Evolutionary conservation across 1,284 basidiomycete genomes (phyloP).

Genomic region (Pisolithus thermaeus): DNA sequence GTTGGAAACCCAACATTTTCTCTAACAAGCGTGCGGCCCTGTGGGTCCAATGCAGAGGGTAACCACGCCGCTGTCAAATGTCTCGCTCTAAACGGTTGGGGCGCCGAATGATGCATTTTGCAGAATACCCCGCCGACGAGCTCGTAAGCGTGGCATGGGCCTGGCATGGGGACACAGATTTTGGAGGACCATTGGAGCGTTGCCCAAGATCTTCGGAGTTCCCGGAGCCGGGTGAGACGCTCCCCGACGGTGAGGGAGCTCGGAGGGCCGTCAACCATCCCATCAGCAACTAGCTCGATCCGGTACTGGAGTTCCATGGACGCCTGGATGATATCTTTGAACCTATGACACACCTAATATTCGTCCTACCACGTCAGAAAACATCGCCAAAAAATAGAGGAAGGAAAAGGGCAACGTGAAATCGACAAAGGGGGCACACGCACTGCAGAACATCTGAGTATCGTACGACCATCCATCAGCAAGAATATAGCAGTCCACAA

Average conservation of each 20-base stretch:
- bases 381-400: background rate
- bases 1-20: constrained; percentile 39
- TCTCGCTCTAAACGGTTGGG: constrained; percentile 12
- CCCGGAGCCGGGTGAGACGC: constrained; percentile 34
- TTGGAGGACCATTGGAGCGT: constrained; percentile 32
- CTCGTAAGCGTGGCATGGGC: constrained; percentile 48
- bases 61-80: constrained; percentile 36
- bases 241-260: constrained; percentile 28
- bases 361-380: background rate
- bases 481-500: background rate
- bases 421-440: background rate
- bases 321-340: constrained; percentile 30
- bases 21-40: constrained; percentile 20
- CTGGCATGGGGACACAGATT: constrained; percentile 30
- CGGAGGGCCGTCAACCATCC: constrained; percentile 33
- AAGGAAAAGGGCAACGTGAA: too few relatives aligned
- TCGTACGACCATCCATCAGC: background rate
- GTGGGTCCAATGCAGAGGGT: constrained; percentile 24
- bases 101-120: constrained; percentile 26
- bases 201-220: constrained; percentile 38
- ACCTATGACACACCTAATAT: constrained; percentile 36
- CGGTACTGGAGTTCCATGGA: constrained; percentile 42
- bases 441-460: background rate
- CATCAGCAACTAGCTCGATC: constrained; percentile 44
- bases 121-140: constrained; percentile 52